Base-by-base conservation (phyloP, 129 eudicot species). In the Helichrysum umbraculigerum region DNA sequence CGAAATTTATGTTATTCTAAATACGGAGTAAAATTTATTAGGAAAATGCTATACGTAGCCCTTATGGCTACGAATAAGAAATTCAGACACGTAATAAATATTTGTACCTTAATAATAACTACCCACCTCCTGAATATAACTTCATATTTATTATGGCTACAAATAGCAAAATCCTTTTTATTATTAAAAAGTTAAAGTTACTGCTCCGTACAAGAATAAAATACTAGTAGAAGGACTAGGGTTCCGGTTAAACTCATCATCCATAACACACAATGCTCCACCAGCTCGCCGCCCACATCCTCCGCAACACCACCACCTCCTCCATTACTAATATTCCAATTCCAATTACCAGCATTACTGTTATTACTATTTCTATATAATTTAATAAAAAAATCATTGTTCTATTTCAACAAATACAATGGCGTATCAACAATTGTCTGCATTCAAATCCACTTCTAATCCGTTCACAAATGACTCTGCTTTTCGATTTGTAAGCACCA, bases 271-370 rank as follows among this genome's bases (percentile, higher is more conserved):
- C 28, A 44, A 80, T 80, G 79, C 25, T 58, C 75, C 75, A 67
- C 71, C 83, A 73, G 79, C 79, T 41, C 62, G 73, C 78, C 78
- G 62, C 78, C 83, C 61, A 11, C 34, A 37, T 54, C 79, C 57
- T 50, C 76, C 56, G 72, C 65, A 28, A 25, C 71, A 57, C 72
- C 28, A 16, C 15, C 22, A 39, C 34, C 17, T 2, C 28, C 16
- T 19, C 20, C 16, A 64, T 44, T n/a, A 25, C 11, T 63, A 20
- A n/a, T 32, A 59, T 20, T 2, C 60, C 37, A 17, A 21, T 14
- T 1, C 21, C 29, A 6, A 2, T 72, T 11, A 57, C 14, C 15
- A 61, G 33, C 20, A 61, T 35, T 22, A 34, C 14, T 51, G n/a
- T n/a, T n/a, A 72, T 34, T 51, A 33, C 34, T 21, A 70, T 78